Evolutionary conservation across 116 monocot genomes (phyloP).

Genomic region (Thalassia testudinum): DNA sequence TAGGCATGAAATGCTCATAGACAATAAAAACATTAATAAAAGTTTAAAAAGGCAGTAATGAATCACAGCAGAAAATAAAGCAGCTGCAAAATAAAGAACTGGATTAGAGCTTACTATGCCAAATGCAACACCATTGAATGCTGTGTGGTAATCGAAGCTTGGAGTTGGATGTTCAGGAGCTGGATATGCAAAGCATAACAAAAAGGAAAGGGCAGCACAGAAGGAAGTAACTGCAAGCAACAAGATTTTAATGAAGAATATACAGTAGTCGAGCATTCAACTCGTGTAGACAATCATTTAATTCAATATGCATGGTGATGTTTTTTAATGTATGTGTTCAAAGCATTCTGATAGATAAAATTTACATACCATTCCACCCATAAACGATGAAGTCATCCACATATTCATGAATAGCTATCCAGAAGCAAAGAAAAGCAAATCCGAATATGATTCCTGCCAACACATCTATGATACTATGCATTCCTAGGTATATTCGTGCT

Average conservation of each 20-base stretch:
- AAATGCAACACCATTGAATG: constrained; percentile 84
- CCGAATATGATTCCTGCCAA: constrained; percentile 54
- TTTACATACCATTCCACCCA: constrained; percentile 68
- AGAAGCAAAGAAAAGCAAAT: constrained; percentile 44
- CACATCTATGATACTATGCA: constrained; percentile 93
- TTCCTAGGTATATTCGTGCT: constrained; percentile 89
- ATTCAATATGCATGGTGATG: neutral
- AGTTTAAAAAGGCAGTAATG: neutral
- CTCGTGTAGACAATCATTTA: neutral
- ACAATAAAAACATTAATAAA: too few species aligned
- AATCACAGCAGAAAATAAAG: neutral
- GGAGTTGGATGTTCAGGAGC: constrained; percentile 85
- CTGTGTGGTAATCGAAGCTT: constrained; percentile 75
- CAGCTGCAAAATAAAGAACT: too few species aligned
- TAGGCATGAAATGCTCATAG: too few species aligned
- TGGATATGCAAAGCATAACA: constrained; percentile 82
- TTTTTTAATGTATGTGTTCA: neutral
- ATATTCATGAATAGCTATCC: constrained; percentile 45
- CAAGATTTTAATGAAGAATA: too few species aligned
- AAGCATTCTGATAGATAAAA: neutral
- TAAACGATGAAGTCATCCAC: constrained; percentile 57
- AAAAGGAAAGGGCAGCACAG: constrained; percentile 54
- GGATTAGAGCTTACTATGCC: constrained; percentile 97
- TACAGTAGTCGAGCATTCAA: neutral
- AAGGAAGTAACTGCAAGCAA: constrained; percentile 65